Evolutionary conservation across 2,329 filamentous ascomycete genomes (phyloP), one percentile per base, ranked within the genome.

Genomic region (Botrytis porri): DNA sequence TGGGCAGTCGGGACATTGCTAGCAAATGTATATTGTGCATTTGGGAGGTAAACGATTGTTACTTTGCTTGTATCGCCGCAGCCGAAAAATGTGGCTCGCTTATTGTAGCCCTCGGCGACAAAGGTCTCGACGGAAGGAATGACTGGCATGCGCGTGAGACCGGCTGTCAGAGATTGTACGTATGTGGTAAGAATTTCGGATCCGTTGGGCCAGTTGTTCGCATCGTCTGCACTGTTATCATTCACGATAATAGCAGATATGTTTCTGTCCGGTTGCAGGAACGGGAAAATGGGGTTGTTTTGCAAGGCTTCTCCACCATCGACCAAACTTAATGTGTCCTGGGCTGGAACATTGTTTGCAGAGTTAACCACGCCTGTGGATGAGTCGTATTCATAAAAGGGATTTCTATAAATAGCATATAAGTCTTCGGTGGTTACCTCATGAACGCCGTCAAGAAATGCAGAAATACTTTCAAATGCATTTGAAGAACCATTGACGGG

Each of bases 401-500:
- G 90, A 81, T 92, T 92, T 9, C 87, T 88, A 83, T 88, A 91
- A 32, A 84, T 78, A 78, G 85, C 85, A 63, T 76, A 79, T 4
- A 79, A 72, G 54, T 79, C 83, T 29, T 79, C 72, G 14, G 78
- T 79, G 6, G 76, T 74, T 3, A 79, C 74, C 71, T 81, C 69
- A 64, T 82, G 79, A 20, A 78, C 74, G 1, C 76, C 63, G 64
- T 76, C 75, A 43, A 84, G 69, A n/a, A 84, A 76, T 48, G 74
- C 76, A 48, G 80, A 77, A 9, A 83, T 69, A 3, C 75, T 73
- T 43, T 74, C 73, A 12, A 73, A 73, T 9, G 80, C 45, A 20
- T 74, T 62, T 1, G 74, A 72, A 41, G 75, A 75, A 4, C 77
- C 76, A 32, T 76, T 77, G 20, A 61, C 32, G 1, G 76, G 48